These are phyloP conservation scores for Discostella pseudostelligera DNA, from an alignment of 108 stramenopile species.

Conservation along the genomic window DNA sequence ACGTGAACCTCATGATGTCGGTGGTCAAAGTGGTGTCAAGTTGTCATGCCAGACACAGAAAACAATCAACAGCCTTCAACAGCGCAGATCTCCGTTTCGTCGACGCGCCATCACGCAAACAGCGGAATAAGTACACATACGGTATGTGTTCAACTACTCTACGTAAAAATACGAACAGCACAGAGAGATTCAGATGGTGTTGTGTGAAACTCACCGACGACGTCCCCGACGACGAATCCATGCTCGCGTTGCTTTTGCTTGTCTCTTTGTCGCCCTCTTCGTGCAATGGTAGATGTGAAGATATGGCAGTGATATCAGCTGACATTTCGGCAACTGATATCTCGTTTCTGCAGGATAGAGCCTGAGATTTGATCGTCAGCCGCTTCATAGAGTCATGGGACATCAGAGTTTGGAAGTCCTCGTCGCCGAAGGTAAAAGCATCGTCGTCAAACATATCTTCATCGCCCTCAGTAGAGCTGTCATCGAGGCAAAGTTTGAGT, in stretches of 20 bases:
- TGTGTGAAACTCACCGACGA: slow-evolving; percentile 11
- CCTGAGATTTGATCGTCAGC: not conserved
- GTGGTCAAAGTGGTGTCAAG: not conserved
- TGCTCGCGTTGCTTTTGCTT: not conserved
- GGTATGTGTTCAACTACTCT: not conserved
- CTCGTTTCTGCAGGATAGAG: not conserved
- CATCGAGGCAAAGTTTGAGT: slow-evolving; percentile 48
- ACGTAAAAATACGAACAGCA: not conserved
- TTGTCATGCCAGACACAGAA: not conserved
- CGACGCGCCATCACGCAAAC: not conserved
- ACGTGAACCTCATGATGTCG: too few relatives aligned
- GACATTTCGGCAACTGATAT: not conserved
- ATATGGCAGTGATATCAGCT: not conserved
- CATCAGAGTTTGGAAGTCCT: slow-evolving; percentile 42
- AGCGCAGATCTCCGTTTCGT: not conserved
- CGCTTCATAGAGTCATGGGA: slow-evolving; percentile 34
- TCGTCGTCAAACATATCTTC: slow-evolving; percentile 53
- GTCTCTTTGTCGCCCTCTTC: slow-evolving; percentile 15
- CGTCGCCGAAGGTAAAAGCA: slow-evolving; percentile 49
- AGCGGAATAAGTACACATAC: slow-evolving; percentile 6
- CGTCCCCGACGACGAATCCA: slow-evolving; percentile 18
- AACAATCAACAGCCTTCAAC: not conserved
- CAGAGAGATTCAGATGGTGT: not conserved
- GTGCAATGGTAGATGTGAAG: slow-evolving; percentile 22
- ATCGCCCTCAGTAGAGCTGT: slow-evolving; percentile 45